Evolutionary conservation across 1,284 basidiomycete genomes (phyloP).

Genomic region (Microbotryum scabiosae): DNA sequence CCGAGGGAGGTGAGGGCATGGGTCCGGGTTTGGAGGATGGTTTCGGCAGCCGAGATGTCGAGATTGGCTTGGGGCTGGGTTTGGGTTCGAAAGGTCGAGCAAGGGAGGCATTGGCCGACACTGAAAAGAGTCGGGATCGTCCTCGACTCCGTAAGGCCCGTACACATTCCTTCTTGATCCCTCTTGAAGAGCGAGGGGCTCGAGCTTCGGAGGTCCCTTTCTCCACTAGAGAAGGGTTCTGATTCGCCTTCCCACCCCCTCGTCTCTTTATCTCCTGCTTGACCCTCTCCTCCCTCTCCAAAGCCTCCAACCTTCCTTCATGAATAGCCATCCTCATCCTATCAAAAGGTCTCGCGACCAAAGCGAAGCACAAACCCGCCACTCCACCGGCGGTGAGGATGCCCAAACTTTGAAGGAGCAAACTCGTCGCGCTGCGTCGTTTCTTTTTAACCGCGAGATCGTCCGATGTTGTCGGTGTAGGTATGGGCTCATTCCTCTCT

Average conservation of each 20-base stretch:
- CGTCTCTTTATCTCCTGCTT: background rate
- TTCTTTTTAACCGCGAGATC: background rate
- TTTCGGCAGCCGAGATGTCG: no score
- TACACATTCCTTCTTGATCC: no score
- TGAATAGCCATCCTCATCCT: constrained; percentile 38
- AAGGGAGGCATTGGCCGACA: no score
- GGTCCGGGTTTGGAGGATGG: no score
- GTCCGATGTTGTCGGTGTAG: background rate
- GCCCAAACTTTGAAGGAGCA: constrained; percentile 34
- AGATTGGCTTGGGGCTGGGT: no score
- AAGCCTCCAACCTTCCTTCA: constrained; percentile 37
- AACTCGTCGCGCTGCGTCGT: background rate
- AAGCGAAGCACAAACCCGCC: constrained; percentile 34
- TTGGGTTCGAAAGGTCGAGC: no score
- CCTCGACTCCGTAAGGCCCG: no score
- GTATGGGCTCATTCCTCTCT: no score
- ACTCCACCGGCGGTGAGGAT: constrained; percentile 33
- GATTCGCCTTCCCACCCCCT: background rate
- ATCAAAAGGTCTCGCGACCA: constrained; percentile 40
- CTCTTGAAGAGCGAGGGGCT: no score
- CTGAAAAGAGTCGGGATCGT: no score
- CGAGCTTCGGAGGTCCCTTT: no score
- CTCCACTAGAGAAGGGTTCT: background rate
- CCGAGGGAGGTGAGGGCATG: no score
- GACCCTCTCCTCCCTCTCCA: constrained; percentile 29